Evolutionary conservation across 2,329 filamentous ascomycete species (phyloP).

Genomic region (Aspergillus sp.): DNA sequence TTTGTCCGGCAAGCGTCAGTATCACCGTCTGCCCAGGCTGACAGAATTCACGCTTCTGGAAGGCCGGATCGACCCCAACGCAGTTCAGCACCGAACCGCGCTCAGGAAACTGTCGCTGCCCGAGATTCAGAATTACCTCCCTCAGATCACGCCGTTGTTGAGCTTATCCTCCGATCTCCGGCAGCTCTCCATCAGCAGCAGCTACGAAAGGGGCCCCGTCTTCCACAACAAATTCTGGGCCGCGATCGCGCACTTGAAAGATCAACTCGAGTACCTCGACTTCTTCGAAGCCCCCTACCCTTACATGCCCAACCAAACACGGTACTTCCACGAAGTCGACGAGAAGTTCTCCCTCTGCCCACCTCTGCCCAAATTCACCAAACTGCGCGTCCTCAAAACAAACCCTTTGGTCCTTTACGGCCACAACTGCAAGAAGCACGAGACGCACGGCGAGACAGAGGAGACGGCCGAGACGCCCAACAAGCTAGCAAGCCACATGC

Average conservation of each 20-base stretch:
- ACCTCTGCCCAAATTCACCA: not conserved
- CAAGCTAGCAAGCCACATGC: not conserved
- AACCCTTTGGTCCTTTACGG: not conserved
- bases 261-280: conserved; percentile 7
- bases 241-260: not conserved
- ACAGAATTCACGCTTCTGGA: not conserved
- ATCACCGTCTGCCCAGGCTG: not conserved
- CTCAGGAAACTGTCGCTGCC: not conserved
- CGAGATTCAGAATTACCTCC: not conserved
- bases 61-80: not conserved
- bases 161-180: not conserved
- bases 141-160: not conserved
- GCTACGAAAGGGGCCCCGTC: not conserved
- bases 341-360: not conserved
- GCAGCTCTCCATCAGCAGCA: not conserved
- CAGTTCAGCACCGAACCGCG: not conserved
- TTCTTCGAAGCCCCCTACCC: not conserved
- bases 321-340: not conserved
- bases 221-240: conserved; percentile 1
- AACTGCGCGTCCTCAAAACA: not conserved
- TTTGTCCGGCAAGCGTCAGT: not conserved
- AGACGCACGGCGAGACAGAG: not conserved
- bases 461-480: not conserved
- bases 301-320: not conserved
- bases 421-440: not conserved